Evolutionary conservation across 2,329 filamentous ascomycete species (phyloP), one percentile per base, ranked within the genome.

Genomic region (Aspergillus hiratsukae): DNA sequence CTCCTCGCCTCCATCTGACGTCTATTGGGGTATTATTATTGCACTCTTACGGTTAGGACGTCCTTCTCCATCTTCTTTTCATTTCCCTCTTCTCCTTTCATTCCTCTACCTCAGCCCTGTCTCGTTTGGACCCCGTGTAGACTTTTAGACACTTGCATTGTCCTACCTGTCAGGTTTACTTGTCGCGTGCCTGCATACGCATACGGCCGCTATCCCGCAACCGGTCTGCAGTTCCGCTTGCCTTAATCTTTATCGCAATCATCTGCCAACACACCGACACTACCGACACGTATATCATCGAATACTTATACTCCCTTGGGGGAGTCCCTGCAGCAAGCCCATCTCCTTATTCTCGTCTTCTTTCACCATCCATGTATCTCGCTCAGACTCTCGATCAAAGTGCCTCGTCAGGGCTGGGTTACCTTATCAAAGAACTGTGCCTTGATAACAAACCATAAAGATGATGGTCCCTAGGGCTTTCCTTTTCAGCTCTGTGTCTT

Each of bases 391-490:
- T 74, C 61, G 72, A 75, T 55, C 72, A 73, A 61, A 74, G 71
- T 67, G 72, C 72, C 68, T 75, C 70, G 27, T 67, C 72, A 53
- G 72, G 72, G 67, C 57, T 61, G 61, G 56, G 54, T 56, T 58
- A 55, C 54, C 61, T 60, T 58, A 45, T 45, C 49, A 56, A 40
- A 51, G 58, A 59, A 57, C 48, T 56, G 52, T 55, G 5, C 55
- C 54, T 52, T 61, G 59, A 53, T 54, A 27, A 35, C 46, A 58
- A 58, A 27, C 37, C 56, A 58, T 64, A 59, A 71, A 67, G 53
- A 76, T 76, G 73, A 76, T 76, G 73, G 72, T 76, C 50, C 74
- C 74, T 41, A 67, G 72, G 61, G 68, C 72, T 51, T 76, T 75
- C 57, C 61, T 71, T 19, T 74, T 73, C 48, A 70, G 61, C 43